Evolutionary conservation across 2,329 filamentous ascomycete genomes (phyloP), one percentile per base, ranked within the genome.

Genomic region (Aspergillus japonicus): DNA sequence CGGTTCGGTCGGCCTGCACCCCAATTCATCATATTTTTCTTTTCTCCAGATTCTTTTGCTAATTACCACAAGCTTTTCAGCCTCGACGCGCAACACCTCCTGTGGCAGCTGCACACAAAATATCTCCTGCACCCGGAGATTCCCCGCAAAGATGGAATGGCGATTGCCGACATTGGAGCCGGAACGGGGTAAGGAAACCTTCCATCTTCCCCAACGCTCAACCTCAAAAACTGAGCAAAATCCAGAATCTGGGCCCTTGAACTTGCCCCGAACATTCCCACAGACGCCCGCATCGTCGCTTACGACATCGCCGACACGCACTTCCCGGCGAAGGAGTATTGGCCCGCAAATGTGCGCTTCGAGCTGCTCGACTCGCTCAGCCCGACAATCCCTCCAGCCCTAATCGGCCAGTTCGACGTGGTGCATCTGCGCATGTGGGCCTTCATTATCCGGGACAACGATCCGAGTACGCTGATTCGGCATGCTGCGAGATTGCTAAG

Each of bases 251-350:
- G 62, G 62, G 8, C 62, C 16, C 53, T 62, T 12, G 63, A 65
- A 7, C 21, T 64, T 4, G 60, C 60, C 7, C 48, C 47, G 4
- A 24, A 63, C 14, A 39, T 64, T 21, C 58, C 63, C 5, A 39
- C 53, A 5, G 57, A 56, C 3, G 62, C 58, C 7, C 58, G 53
- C 10, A 35, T 69, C 2, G 29, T 61, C 44, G 64, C 63, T 1
- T 68, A 59, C 47, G 66, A 69, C 47, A 67, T 69, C 10, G 62
- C 58, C 6, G 48, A 57, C 7, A n/a, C 19, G 4, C 65, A 68
- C 10, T 66, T 61, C 7, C 24, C 66, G 62, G 10, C 14, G 44
- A 1, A 54, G 56, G n/a, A 35, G 56, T 1, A 51, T 14, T 64
- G 60, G 55, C 59, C 63, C 3, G 14, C 47, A 5, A 68, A 68